Evolutionary conservation across 345 rosid species (phyloP).

Genomic region (Raphanus raphanistrum): DNA sequence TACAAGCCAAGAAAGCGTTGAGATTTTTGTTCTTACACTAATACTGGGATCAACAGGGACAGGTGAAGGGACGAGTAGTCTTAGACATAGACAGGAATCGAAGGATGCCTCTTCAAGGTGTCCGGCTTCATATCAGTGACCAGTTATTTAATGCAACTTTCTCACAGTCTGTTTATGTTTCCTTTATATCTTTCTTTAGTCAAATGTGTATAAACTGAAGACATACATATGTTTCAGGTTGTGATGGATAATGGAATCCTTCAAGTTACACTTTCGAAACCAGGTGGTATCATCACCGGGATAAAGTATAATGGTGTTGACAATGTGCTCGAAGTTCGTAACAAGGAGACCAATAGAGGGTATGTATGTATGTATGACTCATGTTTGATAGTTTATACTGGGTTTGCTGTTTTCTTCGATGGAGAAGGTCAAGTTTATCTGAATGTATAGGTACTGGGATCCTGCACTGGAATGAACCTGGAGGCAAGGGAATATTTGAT

Average conservation of each 20-base stretch:
- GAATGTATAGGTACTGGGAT: slow-evolving; percentile 74
- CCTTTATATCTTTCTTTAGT: slow-evolving; percentile 9
- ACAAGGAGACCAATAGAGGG: slow-evolving; percentile 84
- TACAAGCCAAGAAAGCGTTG: neutral
- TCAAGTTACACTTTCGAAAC: slow-evolving; percentile 65
- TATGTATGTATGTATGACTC: slow-evolving; percentile 52
- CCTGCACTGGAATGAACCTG: slow-evolving; percentile 71
- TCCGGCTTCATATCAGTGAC: slow-evolving; percentile 55
- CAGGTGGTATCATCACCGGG: slow-evolving; percentile 75
- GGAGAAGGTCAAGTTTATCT: slow-evolving; percentile 4
- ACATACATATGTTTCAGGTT: slow-evolving; percentile 49
- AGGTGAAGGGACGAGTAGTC: slow-evolving; percentile 38
- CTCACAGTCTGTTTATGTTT: neutral
- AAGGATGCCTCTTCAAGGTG: slow-evolving; percentile 50
- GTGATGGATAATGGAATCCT: slow-evolving; percentile 70
- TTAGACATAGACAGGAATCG: slow-evolving; percentile 24
- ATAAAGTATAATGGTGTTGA: slow-evolving; percentile 57
- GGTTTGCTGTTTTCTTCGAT: neutral
- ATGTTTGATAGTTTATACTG: neutral
- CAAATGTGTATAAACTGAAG: slow-evolving; percentile 4
- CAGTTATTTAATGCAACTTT: slow-evolving; percentile 47
- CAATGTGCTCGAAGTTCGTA: slow-evolving; percentile 73
- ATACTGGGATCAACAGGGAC: slow-evolving; percentile 32
- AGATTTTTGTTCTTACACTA: neutral
- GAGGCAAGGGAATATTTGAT: slow-evolving; percentile 78